These are phyloP conservation scores for Aspergillus sp. DNA, from an alignment of 2,329 filamentous ascomycete species.

Conservation along the genomic window DNA sequence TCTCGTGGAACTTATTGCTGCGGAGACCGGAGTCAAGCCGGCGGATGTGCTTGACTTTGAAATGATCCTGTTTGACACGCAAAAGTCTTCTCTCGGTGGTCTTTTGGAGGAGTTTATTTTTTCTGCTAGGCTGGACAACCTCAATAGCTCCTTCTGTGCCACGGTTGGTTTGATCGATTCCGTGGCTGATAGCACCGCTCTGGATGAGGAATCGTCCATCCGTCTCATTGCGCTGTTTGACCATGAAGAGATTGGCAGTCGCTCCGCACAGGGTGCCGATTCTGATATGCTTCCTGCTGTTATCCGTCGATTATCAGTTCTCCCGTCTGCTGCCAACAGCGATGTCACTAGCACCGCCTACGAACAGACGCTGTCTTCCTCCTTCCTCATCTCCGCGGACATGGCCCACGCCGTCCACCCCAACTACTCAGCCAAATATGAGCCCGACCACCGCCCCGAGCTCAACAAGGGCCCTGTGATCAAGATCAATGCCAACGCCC, in stretches of 20 bases:
- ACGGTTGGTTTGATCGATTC: constrained; percentile 79
- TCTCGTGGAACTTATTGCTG: constrained; percentile 74
- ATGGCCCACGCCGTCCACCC: constrained; percentile 97
- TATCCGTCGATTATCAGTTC: constrained; percentile 72
- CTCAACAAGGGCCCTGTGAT: constrained; percentile 97
- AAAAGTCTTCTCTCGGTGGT: constrained; percentile 80
- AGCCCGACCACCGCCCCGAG: constrained; percentile 78
- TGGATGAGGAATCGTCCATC: constrained; percentile 71
- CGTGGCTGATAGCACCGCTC: constrained; percentile 52
- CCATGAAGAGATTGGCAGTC: constrained; percentile 93
- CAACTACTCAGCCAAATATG: constrained; percentile 89
- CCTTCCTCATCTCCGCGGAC: constrained; percentile 90
- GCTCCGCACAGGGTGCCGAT: constrained; percentile 85
- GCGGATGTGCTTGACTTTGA: constrained; percentile 85
- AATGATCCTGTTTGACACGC: constrained; percentile 92
- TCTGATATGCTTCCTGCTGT: constrained; percentile 85
- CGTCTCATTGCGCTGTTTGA: constrained; percentile 93
- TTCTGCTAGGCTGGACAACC: constrained; percentile 89
- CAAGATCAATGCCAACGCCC: constrained; percentile 96
- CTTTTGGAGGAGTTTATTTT: constrained; percentile 92
- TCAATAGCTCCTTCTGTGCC: constrained; percentile 93
- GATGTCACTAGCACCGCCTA: constrained; percentile 66
- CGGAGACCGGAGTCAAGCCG: constrained; percentile 62
- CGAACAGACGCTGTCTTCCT: constrained; percentile 83
- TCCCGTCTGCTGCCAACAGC: constrained; percentile 55